Percentiles rank a stretch among this genome's conserved stretches.
phyloP scores from a whole-genome alignment of 306 rosid species.

The Sphenostylis stenocarpa region DNA sequence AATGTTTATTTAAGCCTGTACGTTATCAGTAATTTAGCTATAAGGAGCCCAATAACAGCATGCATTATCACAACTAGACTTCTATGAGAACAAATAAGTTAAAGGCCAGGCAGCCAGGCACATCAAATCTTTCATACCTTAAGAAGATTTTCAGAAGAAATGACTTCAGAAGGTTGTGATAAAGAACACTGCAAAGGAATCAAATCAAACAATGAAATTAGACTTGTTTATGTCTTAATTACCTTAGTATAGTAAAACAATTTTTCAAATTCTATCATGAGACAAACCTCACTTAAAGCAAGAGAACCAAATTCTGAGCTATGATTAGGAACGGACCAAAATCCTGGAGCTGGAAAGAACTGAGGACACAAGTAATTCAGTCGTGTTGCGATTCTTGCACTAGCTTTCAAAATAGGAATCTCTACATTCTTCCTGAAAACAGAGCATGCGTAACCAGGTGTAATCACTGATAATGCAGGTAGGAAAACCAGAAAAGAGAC shows the following conservation, averaged over 20 bases:
- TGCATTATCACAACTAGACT: not conserved
- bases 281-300: constrained; percentile 80
- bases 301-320: constrained; percentile 38
- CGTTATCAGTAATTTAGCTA: not conserved
- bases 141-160: constrained; percentile 79
- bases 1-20: not conserved
- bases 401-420: constrained; percentile 82
- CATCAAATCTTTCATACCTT: constrained; percentile 64
- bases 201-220: constrained; percentile 23
- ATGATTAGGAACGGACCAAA: constrained; percentile 57
- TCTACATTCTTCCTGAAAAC: constrained; percentile 73
- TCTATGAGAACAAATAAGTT: constrained; percentile 19
- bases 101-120: constrained; percentile 23
- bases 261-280: constrained; percentile 24
- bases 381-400: constrained; percentile 80
- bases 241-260: constrained; percentile 25
- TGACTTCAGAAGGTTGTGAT: constrained; percentile 48
- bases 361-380: constrained; percentile 89
- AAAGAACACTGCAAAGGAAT: constrained; percentile 57
- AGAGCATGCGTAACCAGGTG: constrained; percentile 23
- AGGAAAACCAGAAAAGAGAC: constrained; percentile 18
- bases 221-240: constrained; percentile 3
- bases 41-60: not conserved
- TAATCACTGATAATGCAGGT: constrained; percentile 19
- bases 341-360: constrained; percentile 93